Conservation (phyloP, 148 eudicot genomes). For the Bassia scoparia region DNA sequence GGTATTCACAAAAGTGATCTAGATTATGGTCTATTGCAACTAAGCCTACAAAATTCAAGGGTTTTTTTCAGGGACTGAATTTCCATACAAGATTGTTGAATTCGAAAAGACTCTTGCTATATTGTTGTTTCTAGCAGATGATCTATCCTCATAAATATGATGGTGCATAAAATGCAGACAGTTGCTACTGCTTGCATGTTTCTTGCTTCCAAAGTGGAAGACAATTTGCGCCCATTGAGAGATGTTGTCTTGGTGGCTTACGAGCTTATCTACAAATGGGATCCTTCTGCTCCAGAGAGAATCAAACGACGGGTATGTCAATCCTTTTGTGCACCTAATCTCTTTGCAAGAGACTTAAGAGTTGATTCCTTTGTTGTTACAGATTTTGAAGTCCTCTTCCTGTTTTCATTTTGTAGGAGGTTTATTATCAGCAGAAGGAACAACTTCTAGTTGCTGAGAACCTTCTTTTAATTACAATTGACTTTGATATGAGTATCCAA, state of each 20-base stretch:
- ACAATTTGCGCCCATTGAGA: conserved; percentile 48
- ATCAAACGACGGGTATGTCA: conserved; percentile 60
- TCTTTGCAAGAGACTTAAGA: not conserved
- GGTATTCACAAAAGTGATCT: not conserved
- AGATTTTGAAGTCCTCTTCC: not conserved
- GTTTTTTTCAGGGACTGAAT: conserved; percentile 7
- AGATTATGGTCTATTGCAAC: not conserved
- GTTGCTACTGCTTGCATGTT: conserved; percentile 67
- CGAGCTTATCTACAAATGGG: conserved; percentile 58
- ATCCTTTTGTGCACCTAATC: not conserved
- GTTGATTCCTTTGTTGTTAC: conserved; percentile 9
- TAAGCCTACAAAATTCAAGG: not conserved
- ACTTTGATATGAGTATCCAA: conserved; percentile 62
- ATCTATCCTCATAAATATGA: not conserved
- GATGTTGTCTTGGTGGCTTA: conserved; percentile 63
- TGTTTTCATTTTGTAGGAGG: conserved; percentile 43
- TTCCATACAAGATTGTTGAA: not conserved
- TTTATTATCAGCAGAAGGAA: conserved; percentile 58
- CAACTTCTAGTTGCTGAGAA: conserved; percentile 53
- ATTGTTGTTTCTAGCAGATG: conserved; percentile 3
- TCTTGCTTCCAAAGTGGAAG: conserved; percentile 72
- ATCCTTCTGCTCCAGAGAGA: conserved; percentile 60
- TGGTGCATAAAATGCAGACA: conserved; percentile 42
- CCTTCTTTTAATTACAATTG: conserved; percentile 51
- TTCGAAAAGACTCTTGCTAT: not conserved